A percentile compares a stretch with the other conserved stretches of the same genome.
These are phyloP conservation scores for Amaranthus cruentus DNA, from an alignment of 148 eudicot genomes.

Conservation along the genomic window DNA sequence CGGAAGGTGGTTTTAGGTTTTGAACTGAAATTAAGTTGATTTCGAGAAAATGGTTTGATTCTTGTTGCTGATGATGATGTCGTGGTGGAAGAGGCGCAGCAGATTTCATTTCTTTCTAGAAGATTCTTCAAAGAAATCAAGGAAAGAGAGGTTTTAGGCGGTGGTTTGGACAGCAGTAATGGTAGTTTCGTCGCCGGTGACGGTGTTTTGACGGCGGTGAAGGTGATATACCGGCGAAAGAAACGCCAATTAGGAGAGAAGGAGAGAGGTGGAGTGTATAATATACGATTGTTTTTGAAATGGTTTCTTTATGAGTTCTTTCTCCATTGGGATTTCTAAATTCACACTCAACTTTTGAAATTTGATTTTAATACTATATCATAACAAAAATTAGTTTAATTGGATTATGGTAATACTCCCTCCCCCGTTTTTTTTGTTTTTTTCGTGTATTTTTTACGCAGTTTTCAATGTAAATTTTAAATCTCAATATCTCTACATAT, in stretches of 20 bases:
- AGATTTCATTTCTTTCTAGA: slow-evolving; percentile 11
- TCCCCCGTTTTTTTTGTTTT: too few species aligned
- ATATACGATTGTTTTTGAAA: too few species aligned
- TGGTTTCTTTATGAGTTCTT: too few species aligned
- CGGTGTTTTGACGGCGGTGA: too few species aligned
- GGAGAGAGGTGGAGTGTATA: not conserved
- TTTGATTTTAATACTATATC: too few species aligned
- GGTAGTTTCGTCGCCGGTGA: slow-evolving; percentile 6
- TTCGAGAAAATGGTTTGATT: slow-evolving; percentile 48
- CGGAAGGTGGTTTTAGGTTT: slow-evolving; percentile 51
- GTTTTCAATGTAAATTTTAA: too few species aligned
- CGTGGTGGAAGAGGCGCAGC: slow-evolving; percentile 21
- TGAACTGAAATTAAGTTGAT: slow-evolving; percentile 87
- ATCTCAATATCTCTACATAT: too few species aligned
- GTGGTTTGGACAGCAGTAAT: not conserved
- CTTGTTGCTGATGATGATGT: slow-evolving; percentile 8
- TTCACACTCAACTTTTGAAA: too few species aligned
- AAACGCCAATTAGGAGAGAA: not conserved
- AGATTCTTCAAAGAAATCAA: slow-evolving; percentile 1
- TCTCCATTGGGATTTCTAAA: too few species aligned
- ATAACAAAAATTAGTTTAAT: too few species aligned
- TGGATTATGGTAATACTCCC: too few species aligned
- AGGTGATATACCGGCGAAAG: not conserved
- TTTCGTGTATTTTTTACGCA: too few species aligned
- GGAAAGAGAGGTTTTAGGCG: not conserved